Conservation (phyloP, 2,329 filamentous ascomycete species). For the Aureobasidium sp. region DNA sequence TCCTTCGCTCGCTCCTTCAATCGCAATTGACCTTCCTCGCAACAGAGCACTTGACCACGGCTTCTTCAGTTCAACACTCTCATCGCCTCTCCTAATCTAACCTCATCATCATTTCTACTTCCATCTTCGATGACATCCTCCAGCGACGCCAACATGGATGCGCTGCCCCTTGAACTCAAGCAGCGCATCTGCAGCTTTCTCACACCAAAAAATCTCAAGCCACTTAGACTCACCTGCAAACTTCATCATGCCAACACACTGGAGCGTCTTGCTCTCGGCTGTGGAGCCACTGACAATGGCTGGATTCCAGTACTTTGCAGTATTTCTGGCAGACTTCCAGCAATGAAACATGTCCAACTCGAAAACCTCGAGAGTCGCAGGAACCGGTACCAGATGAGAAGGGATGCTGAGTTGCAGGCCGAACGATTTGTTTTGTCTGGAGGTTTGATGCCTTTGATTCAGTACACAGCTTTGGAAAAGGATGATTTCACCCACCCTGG, state of each 20-base stretch:
- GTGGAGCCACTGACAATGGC: not conserved
- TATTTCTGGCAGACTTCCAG: not conserved
- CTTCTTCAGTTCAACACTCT: not conserved
- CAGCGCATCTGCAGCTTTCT: not conserved
- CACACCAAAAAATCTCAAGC: not conserved
- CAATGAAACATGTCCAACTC: not conserved
- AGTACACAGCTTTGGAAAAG: not conserved
- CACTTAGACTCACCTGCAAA: not conserved
- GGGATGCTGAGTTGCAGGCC: not conserved
- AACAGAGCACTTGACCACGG: not conserved
- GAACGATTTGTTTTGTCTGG: not conserved
- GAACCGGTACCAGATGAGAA: not conserved
- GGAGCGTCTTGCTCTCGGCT: not conserved
- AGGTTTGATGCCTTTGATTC: not conserved
- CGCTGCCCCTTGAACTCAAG: not conserved
- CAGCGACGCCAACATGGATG: not conserved
- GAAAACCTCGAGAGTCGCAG: not conserved
- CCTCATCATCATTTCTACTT: not conserved
- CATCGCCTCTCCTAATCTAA: not conserved
- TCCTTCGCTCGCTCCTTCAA: not conserved
- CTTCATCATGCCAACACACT: not conserved
- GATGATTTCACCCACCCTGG: not conserved
- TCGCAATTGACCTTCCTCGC: no score
- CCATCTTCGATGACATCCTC: not conserved
- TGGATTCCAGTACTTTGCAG: not conserved